Evolutionary conservation across 129 eudicot species (phyloP).

Genomic region (Scalesia atractyloides): DNA sequence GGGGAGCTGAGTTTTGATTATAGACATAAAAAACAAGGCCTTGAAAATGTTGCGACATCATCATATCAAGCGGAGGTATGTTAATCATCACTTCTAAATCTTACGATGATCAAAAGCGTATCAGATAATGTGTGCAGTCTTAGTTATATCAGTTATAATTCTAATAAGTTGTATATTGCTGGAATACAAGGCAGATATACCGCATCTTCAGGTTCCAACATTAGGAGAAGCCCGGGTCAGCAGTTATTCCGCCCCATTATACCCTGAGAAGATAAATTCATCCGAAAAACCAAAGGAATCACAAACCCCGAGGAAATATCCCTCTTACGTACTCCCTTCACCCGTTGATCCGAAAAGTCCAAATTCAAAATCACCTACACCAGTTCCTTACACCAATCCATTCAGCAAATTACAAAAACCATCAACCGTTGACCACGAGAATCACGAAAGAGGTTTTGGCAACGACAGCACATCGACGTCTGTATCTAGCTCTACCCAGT

Average conservation of each 20-base stretch:
- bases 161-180: slow-evolving; percentile 28
- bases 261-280: slow-evolving; percentile 57
- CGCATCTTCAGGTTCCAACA: slow-evolving; percentile 40
- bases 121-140: not conserved
- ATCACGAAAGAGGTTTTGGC: slow-evolving; percentile 38
- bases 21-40: slow-evolving; percentile 49
- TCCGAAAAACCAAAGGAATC: slow-evolving; percentile 54
- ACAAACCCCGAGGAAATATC: slow-evolving; percentile 44
- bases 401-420: slow-evolving; percentile 52
- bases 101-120: not conserved
- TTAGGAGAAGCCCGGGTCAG: slow-evolving; percentile 38
- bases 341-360: slow-evolving; percentile 63
- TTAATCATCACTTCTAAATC: not conserved
- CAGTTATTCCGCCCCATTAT: slow-evolving; percentile 81
- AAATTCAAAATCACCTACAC: slow-evolving; percentile 41
- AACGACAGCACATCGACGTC: slow-evolving; percentile 38
- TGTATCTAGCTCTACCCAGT: slow-evolving; percentile 40
- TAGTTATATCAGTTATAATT: not conserved
- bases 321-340: slow-evolving; percentile 73
- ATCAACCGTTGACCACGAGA: slow-evolving; percentile 46
- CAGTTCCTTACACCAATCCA: slow-evolving; percentile 41
- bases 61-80: slow-evolving; percentile 72
- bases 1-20: slow-evolving; percentile 79
- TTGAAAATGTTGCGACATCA: slow-evolving; percentile 46
- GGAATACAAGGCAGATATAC: slow-evolving; percentile 38